phyloP scores from a whole-genome alignment of 2,329 filamentous ascomycete genomes.

The Colletotrichum karsti region DNA sequence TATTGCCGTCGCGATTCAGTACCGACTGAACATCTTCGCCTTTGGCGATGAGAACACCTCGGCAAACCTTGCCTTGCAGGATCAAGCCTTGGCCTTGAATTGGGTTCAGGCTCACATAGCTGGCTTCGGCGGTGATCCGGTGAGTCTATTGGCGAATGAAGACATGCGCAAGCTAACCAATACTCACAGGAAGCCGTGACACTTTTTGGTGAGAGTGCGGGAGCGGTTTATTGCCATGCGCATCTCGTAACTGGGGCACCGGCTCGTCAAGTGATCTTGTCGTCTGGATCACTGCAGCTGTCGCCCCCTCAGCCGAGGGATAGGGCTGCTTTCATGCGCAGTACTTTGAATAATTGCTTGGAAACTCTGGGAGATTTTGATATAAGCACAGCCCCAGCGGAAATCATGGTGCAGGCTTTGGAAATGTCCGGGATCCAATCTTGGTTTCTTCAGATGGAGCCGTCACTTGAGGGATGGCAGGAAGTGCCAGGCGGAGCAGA shows the following conservation, averaged over 20 bases:
- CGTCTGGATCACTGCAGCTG: conserved; percentile 51
- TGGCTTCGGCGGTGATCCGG: conserved; percentile 39
- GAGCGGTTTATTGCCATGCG: conserved; percentile 53
- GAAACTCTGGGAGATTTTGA: neutral
- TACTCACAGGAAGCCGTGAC: conserved; percentile 44
- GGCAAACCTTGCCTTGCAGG: conserved; percentile 43
- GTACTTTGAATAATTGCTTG: neutral
- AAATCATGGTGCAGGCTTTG: conserved; percentile 42
- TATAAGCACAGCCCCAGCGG: conserved; percentile 37
- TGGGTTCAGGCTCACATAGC: conserved; percentile 37
- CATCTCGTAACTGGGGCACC: conserved; percentile 43
- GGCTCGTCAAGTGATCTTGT: conserved; percentile 44
- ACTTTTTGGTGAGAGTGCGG: conserved; percentile 54
- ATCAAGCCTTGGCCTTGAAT: conserved; percentile 43
- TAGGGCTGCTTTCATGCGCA: neutral
- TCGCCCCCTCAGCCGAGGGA: conserved; percentile 47
- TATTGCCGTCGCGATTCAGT: conserved; percentile 32
- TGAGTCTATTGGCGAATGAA: neutral
- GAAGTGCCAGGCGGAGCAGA: conserved; percentile 38
- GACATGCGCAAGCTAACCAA: neutral
- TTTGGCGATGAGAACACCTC: conserved; percentile 48
- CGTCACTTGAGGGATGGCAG: conserved; percentile 46
- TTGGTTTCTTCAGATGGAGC: conserved; percentile 50
- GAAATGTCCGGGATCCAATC: conserved; percentile 46
- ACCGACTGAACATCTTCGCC: conserved; percentile 42